Base-by-base conservation (phyloP, 2,329 filamentous ascomycete species). In the Phaeosphaeria sp. region DNA sequence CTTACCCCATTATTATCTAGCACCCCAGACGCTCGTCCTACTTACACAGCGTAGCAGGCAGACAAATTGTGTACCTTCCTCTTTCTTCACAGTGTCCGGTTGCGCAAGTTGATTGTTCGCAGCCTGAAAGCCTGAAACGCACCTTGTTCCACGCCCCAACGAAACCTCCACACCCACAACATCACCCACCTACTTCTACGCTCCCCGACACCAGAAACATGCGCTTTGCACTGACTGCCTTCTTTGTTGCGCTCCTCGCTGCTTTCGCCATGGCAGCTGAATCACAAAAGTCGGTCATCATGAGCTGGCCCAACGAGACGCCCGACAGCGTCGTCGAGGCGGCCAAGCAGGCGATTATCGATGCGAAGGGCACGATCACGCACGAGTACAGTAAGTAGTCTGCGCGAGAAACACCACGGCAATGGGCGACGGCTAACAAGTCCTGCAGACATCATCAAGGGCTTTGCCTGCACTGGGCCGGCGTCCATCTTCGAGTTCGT, bases 401-500 rank as follows among this genome's bases (percentile, higher is more conserved):
- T 18, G 13, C 9, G 24, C 6, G 30, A 36, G 30, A 36, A 36
- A 13, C 6, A 36, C 15, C 30, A 36, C 15, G 11, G 30, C 15
- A 36, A 36, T 36, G 30, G 15, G 6, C 15, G 30, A 6, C 6
- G 30, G 3, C 30, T 36, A 7, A 36, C 30, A 13, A 3, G 30
- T 36, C 11, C 30, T 36, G 30, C 11, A 55, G 52, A 58, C 57
- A 73, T 75, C 74, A 74, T 75, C 61, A 95, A 91, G 80, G 92
- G 89, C 47, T 95, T 96, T 74, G 87, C 91, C 30, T 90, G 89
- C 51, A 87, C 89, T 62, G 89, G 89, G 33, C 88, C 92, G 1
- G 86, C 86, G 56, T 87, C 87, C 67, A 84, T 88, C 20, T 82
- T 96, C 55, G 83, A 91, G 57, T 83, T 83, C 5, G 85, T 97